These are phyloP conservation scores for Blastocystis sp. DNA, from an alignment of 352 stramenopile species.

Conservation along the genomic window DNA sequence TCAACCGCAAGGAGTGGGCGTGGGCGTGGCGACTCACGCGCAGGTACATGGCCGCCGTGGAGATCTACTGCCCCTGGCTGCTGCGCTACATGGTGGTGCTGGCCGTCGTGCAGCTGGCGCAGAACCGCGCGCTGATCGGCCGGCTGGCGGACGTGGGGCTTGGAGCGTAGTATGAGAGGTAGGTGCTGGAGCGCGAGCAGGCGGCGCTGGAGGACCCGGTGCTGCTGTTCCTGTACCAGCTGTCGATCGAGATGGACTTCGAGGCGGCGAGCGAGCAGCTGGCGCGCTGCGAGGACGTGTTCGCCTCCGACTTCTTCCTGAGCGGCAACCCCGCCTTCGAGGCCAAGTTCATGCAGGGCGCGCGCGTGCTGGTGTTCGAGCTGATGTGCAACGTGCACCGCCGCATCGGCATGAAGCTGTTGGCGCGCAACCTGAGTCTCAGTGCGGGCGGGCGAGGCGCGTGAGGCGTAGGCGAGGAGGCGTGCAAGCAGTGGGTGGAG, in stretches of 20 bases:
- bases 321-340: neutral
- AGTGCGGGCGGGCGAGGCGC: neutral
- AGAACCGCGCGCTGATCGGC: neutral
- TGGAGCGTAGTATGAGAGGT: neutral
- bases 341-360: neutral
- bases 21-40: neutral
- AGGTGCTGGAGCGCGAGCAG: neutral
- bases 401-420: neutral
- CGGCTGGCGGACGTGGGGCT: neutral
- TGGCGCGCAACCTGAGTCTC: neutral
- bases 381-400: conserved; percentile 3
- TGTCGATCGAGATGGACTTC: conserved; percentile 5
- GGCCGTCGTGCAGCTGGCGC: neutral
- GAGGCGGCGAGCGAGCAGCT: neutral
- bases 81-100: neutral
- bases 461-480: neutral
- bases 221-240: neutral
- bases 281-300: neutral
- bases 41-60: neutral
- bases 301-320: conserved; percentile 27
- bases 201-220: conserved; percentile 17
- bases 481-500: conserved; percentile 23
- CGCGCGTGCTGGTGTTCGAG: neutral
- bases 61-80: conserved; percentile 15
- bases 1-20: neutral